Percentiles rank a stretch among this genome's conserved stretches.
Conservation (phyloP, 2,329 filamentous ascomycete genomes). For the Rutstroemia sp. region DNA sequence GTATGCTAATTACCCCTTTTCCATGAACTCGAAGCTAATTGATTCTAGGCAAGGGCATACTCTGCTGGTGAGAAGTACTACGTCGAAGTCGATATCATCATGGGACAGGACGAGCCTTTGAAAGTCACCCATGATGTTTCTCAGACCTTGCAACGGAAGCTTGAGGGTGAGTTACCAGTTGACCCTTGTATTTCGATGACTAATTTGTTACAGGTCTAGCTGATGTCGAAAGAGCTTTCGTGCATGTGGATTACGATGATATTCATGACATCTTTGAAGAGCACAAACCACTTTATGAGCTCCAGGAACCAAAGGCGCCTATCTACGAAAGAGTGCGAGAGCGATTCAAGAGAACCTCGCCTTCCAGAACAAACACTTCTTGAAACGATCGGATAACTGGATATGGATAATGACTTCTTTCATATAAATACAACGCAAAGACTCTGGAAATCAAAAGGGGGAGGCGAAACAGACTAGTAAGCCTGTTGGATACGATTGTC, state of each 20-base stretch:
- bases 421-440: too few species aligned
- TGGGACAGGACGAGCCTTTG: slow-evolving; percentile 69
- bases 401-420: too few species aligned
- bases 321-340: slow-evolving; percentile 3
- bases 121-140: slow-evolving; percentile 84
- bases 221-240: slow-evolving; percentile 87
- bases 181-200: background rate
- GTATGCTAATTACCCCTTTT: background rate
- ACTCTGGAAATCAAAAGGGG: too few species aligned
- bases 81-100: slow-evolving; percentile 93
- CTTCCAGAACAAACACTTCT: too few species aligned
- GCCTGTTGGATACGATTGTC: too few species aligned
- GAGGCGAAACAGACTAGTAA: too few species aligned
- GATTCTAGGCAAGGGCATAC: slow-evolving; percentile 4
- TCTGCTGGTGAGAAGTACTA: slow-evolving; percentile 53
- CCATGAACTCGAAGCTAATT: background rate
- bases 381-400: too few species aligned
- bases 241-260: slow-evolving; percentile 87
- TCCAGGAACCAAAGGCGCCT: slow-evolving; percentile 4
- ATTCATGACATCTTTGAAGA: slow-evolving; percentile 9
- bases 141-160: slow-evolving; percentile 87
- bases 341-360: background rate
- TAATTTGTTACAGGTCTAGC: slow-evolving; percentile 46
- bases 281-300: slow-evolving; percentile 7
- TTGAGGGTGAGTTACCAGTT: slow-evolving; percentile 55